Percentiles rank a stretch among this genome's conserved stretches.
These are phyloP conservation scores for Nannizzia gypsea DNA, from an alignment of 2,329 filamentous ascomycete species.

Conservation along the genomic window DNA sequence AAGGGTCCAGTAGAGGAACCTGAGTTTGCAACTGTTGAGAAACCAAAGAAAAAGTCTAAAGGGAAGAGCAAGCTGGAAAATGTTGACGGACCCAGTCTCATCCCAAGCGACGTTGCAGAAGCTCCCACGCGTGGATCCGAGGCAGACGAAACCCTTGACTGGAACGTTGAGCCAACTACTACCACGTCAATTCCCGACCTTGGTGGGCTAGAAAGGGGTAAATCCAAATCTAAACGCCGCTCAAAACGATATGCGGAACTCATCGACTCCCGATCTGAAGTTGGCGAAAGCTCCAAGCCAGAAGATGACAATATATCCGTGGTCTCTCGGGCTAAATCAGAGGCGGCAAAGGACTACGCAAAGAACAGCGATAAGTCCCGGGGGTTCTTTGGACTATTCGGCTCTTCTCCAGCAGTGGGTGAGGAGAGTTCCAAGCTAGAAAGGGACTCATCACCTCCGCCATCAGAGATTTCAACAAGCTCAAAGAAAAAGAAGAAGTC, in stretches of 20 bases:
- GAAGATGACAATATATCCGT: constrained; percentile 27
- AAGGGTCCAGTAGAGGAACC: background rate
- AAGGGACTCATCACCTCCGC: background rate
- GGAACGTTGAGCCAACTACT: background rate
- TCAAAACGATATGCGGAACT: constrained; percentile 17
- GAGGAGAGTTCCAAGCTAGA: background rate
- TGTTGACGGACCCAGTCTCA: background rate
- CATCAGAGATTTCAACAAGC: constrained; percentile 24
- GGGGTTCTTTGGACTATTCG: constrained; percentile 27
- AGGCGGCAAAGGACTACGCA: constrained; percentile 17
- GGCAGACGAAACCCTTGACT: background rate
- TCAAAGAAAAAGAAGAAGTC: constrained; percentile 36
- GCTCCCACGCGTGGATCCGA: background rate
- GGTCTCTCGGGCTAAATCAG: constrained; percentile 21
- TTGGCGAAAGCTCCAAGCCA: constrained; percentile 13
- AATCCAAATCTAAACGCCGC: constrained; percentile 19
- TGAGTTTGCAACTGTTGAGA: background rate
- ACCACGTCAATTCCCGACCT: constrained; percentile 14
- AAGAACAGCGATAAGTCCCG: constrained; percentile 20
- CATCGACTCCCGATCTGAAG: constrained; percentile 20
- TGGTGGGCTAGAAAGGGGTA: constrained; percentile 17
- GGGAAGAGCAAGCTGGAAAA: constrained; percentile 8
- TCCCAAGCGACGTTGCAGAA: background rate
- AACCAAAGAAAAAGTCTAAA: background rate
- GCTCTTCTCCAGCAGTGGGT: constrained; percentile 17